phyloP scores from a whole-genome alignment of 805 yeast species.

The Pichia membranifaciens region DNA sequence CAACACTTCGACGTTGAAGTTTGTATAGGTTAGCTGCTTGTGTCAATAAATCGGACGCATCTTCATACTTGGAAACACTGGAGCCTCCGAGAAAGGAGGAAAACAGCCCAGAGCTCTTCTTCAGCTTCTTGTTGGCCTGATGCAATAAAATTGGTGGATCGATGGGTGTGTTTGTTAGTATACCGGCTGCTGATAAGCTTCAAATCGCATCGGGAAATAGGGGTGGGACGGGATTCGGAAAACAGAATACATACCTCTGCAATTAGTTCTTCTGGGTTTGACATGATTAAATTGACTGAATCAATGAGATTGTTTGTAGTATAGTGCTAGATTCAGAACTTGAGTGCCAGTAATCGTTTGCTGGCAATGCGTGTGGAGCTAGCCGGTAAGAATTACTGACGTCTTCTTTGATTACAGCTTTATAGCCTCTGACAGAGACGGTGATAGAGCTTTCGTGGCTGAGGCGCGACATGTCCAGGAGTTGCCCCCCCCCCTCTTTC shows the following conservation, averaged over 20 bases:
- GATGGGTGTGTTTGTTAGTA: background rate
- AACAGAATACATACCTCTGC: constrained; percentile 27
- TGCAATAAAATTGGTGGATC: background rate
- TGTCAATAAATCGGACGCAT: constrained; percentile 82
- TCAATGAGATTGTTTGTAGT: too few species aligned
- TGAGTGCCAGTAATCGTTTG: too few species aligned
- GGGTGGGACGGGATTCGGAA: background rate
- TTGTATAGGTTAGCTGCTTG: constrained; percentile 93
- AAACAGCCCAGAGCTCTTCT: constrained; percentile 60
- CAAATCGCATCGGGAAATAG: background rate
- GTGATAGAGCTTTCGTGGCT: too few species aligned
- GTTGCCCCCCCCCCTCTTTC: too few species aligned
- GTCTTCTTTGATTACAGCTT: too few species aligned
- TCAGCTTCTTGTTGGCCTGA: constrained; percentile 65
- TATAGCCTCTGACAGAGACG: too few species aligned
- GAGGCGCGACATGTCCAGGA: too few species aligned
- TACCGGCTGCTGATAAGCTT: background rate
- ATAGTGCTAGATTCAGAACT: too few species aligned
- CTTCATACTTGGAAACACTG: constrained; percentile 64
- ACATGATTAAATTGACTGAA: constrained; percentile 25
- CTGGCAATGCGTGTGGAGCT: too few species aligned
- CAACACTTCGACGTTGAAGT: constrained; percentile 60
- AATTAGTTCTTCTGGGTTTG: constrained; percentile 30
- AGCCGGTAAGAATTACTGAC: too few species aligned
- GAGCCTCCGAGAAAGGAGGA: constrained; percentile 64